These are phyloP conservation scores for Guyanaporus albipodus DNA, from an alignment of 768 basidiomycete species.

Conservation along the genomic window DNA sequence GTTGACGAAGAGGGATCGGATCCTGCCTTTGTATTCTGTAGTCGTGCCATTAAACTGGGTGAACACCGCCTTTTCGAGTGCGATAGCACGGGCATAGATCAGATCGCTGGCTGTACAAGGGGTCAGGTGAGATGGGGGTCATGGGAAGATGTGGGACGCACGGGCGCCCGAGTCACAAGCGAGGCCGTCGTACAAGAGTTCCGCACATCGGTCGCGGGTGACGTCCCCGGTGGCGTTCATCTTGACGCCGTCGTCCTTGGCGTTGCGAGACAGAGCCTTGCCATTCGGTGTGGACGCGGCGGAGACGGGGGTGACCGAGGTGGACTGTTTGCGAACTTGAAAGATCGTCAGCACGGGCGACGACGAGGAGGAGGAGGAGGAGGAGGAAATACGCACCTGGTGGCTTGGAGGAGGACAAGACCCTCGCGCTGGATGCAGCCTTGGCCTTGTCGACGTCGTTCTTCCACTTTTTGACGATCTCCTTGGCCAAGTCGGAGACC, in stretches of 20 bases:
- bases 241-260: slow-evolving; percentile 70
- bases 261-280: slow-evolving; percentile 43
- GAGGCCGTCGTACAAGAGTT: slow-evolving; percentile 89
- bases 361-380: background rate
- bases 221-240: slow-evolving; percentile 56
- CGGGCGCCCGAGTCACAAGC: slow-evolving; percentile 83
- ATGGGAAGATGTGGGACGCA: slow-evolving; percentile 41
- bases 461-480: slow-evolving; percentile 92
- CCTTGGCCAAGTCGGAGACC: slow-evolving; percentile 81
- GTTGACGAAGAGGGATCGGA: slow-evolving; percentile 87
- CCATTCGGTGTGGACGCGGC: slow-evolving; percentile 29
- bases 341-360: slow-evolving; percentile 4
- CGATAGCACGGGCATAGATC: slow-evolving; percentile 61
- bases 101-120: slow-evolving; percentile 55
- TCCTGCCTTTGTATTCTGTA: slow-evolving; percentile 65
- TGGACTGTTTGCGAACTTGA: slow-evolving; percentile 32
- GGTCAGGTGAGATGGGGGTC: slow-evolving; percentile 7
- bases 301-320: slow-evolving; percentile 37
- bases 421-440: slow-evolving; percentile 23
- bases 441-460: slow-evolving; percentile 74
- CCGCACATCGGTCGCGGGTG: slow-evolving; percentile 82
- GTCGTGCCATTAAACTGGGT: slow-evolving; percentile 42
- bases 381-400: slow-evolving; percentile 34
- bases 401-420: slow-evolving; percentile 20
- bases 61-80: slow-evolving; percentile 66